Evolutionary conservation across 2,329 filamentous ascomycete genomes (phyloP).

Genomic region (Fusarium dlaminii): DNA sequence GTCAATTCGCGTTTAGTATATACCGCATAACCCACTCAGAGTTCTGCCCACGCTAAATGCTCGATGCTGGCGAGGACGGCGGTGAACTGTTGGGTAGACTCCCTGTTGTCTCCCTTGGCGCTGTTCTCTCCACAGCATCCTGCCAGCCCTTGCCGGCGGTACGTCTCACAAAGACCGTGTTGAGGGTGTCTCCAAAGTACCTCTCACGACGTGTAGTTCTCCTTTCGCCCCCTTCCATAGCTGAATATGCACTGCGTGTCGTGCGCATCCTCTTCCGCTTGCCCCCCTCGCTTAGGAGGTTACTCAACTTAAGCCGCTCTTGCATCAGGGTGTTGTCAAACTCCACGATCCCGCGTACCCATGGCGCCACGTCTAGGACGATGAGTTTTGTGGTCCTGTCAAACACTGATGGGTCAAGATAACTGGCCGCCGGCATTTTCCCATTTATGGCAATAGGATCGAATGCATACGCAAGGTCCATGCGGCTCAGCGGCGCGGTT

Average conservation of each 20-base stretch:
- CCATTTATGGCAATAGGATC: slow-evolving; percentile 66
- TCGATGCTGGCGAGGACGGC: slow-evolving; percentile 23
- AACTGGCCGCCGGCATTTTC: slow-evolving; percentile 49
- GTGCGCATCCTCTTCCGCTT: slow-evolving; percentile 66
- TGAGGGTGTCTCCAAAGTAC: slow-evolving; percentile 74
- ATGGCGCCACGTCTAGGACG: slow-evolving; percentile 84
- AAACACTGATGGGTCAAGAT: slow-evolving; percentile 76
- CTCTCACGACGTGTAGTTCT: slow-evolving; percentile 73
- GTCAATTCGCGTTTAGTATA: slow-evolving; percentile 1
- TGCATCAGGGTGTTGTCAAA: slow-evolving; percentile 78
- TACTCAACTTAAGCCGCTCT: slow-evolving; percentile 70
- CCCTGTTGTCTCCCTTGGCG: slow-evolving; percentile 23
- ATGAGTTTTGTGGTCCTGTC: slow-evolving; percentile 76
- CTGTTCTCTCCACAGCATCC: slow-evolving; percentile 33
- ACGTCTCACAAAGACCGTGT: slow-evolving; percentile 69
- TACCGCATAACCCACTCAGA: slow-evolving; percentile 1
- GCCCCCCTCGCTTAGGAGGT: slow-evolving; percentile 68
- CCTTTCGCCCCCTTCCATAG: slow-evolving; percentile 78
- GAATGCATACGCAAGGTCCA: slow-evolving; percentile 67
- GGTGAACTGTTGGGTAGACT: slow-evolving; percentile 25
- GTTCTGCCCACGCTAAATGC: not conserved
- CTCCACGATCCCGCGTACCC: slow-evolving; percentile 84
- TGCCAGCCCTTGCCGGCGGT: slow-evolving; percentile 65
- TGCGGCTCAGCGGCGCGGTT: slow-evolving; percentile 52
- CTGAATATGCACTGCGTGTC: slow-evolving; percentile 79